Base-by-base conservation (phyloP, 305 asterid species). In the Andrographis paniculata region DNA sequence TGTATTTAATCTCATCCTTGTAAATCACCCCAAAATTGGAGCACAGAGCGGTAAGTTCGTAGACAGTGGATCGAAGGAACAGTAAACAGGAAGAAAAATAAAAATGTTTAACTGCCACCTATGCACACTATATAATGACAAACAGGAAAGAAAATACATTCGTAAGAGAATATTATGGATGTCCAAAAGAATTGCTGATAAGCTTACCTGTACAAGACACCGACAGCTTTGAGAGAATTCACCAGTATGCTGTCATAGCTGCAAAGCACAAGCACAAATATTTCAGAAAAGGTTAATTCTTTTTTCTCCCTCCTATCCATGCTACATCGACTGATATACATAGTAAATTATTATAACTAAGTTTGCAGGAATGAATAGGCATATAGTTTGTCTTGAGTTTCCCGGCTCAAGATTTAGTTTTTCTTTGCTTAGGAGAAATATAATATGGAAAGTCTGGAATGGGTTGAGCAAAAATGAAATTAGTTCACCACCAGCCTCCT, bases 201-300 rank as follows among this genome's bases (percentile, higher is more conserved):
- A 42, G 57, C 84, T 73, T 72, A 92, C 99, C 94, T 42, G 42
- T 80, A 52, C 35, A 87, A 53, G 60, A 80, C 52, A 12, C 61
- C 77, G 43, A 45, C 74, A 28, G 93, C 94, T 64, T 73, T 75
- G 56, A 92, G 73, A 62, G 95, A 84, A 71, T 73, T 87, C 71
- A 76, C 85, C 6, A 92, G 74, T 65, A 92, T 40, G 65, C 81
- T 93, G 55, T 84, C 74, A 44, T 84, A 92, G 77, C 99, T 92
- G 85, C 76, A 68, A 50, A 37, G 42, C 16, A 37, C 17, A 37
- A 37, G 42, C 16, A 37, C 0, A 37, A 37, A 13, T 2, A 13
- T 37, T 13, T 14, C 3, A 37, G 16, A 14, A 14, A 37, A 0
- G 3, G 16, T 4, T 13, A 0, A 13, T 5, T 37, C 3, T 37